Evolutionary conservation across 768 basidiomycete genomes (phyloP), one percentile per base, ranked within the genome.

Genomic region (Exidia glandulosa): DNA sequence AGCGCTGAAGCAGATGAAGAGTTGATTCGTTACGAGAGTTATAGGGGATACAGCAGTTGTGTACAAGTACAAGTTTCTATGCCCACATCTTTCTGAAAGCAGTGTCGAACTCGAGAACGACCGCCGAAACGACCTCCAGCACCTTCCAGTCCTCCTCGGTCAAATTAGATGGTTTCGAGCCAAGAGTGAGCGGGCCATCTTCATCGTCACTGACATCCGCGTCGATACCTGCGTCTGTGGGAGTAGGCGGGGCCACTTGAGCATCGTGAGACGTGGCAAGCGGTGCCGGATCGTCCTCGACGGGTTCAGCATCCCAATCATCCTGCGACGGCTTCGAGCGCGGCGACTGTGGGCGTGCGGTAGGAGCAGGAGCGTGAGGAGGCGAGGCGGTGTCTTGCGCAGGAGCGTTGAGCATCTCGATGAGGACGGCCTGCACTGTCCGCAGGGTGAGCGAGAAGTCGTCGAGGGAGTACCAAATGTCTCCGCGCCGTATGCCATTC

Each of bases 21-120:
- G n/a, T n/a, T n/a, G n/a, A n/a, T n/a, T n/a, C n/a, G n/a, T n/a
- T n/a, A n/a, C n/a, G n/a, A n/a, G n/a, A n/a, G n/a, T n/a, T n/a
- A n/a, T n/a, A n/a, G n/a, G n/a, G n/a, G n/a, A n/a, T n/a, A n/a
- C n/a, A n/a, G n/a, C n/a, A n/a, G n/a, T n/a, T n/a, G n/a, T n/a
- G n/a, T n/a, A n/a, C n/a, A n/a, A n/a, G n/a, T n/a, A n/a, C n/a
- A n/a, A n/a, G n/a, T n/a, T n/a, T n/a, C 50, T 54, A 78, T 0
- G 85, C 84, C 85, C 84, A 85, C 73, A 84, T 86, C 7, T 76
- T 79, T 63, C 70, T 78, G 71, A 79, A 87, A 67, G 86, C 86
- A 60, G 71, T 76, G 9, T 79, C 70, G 59, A 87, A 86, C 63
- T 85, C 80, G 9, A 66, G 66, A 48, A 71, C 71, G 25, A 76